Conservation (phyloP, 2,329 filamentous ascomycete species). For the Ceratocystis destructans region DNA sequence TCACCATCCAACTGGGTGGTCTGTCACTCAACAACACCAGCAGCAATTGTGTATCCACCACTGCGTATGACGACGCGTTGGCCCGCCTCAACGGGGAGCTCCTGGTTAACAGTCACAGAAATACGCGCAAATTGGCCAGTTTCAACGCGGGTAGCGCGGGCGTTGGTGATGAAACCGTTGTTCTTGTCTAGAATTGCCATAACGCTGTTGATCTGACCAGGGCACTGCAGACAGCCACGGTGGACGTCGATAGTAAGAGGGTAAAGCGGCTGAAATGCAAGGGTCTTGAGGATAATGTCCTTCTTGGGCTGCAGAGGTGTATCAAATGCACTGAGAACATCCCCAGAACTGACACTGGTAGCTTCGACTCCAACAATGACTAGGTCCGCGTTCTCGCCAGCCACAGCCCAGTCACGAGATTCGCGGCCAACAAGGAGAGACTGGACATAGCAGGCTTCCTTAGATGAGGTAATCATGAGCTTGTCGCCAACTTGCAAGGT, state of each 20-base stretch:
- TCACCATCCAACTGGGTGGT: not conserved
- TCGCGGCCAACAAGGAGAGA: conserved; percentile 64
- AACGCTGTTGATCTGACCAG: conserved; percentile 60
- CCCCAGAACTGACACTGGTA: conserved; percentile 66
- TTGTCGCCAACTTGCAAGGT: conserved; percentile 73
- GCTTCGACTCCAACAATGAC: conserved; percentile 76
- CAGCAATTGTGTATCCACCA: conserved; percentile 72
- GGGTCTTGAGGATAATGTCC: conserved; percentile 65
- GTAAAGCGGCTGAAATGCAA: conserved; percentile 80
- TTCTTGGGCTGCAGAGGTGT: conserved; percentile 57
- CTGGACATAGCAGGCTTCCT: conserved; percentile 68
- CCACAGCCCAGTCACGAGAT: conserved; percentile 73
- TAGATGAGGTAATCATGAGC: conserved; percentile 62
- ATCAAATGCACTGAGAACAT: conserved; percentile 64
- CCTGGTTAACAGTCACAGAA: conserved; percentile 56
- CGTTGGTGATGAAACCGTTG: conserved; percentile 62
- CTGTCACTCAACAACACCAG: conserved; percentile 63
- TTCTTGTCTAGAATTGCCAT: conserved; percentile 64
- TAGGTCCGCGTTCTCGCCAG: conserved; percentile 77
- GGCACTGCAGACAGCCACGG: conserved; percentile 64
- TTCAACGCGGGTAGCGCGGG: conserved; percentile 71
- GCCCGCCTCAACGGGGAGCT: conserved; percentile 67
- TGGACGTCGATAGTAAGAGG: conserved; percentile 86
- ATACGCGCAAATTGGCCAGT: conserved; percentile 67
- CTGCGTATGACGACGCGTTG: conserved; percentile 68